A percentile compares a stretch with the other conserved stretches of the same genome.
phyloP scores from a whole-genome alignment of 306 rosid species.

The Lupinus albus region DNA sequence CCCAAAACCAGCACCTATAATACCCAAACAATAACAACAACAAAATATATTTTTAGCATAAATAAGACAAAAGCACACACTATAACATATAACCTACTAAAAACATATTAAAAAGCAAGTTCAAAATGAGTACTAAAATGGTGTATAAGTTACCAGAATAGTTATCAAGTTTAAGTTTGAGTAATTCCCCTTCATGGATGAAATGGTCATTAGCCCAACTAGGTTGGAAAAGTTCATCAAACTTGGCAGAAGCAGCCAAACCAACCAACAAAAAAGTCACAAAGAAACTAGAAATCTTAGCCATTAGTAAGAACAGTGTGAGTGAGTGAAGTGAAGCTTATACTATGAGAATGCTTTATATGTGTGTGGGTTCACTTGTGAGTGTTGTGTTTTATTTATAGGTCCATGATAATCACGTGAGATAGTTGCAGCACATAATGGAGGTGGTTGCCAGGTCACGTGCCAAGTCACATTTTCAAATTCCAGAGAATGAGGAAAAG shows the following conservation, averaged over 20 bases:
- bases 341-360: slow-evolving; percentile 30
- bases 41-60: not conserved
- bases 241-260: slow-evolving; percentile 59
- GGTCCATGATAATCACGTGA: slow-evolving; percentile 15
- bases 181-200: slow-evolving; percentile 67
- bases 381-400: slow-evolving; percentile 58
- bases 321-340: slow-evolving; percentile 38
- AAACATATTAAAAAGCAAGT: not conserved
- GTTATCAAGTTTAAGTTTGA: slow-evolving; percentile 78
- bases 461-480: slow-evolving; percentile 52
- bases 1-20: slow-evolving; percentile 89
- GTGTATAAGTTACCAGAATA: slow-evolving; percentile 61
- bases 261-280: slow-evolving; percentile 54
- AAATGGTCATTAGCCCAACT: slow-evolving; percentile 89
- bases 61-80: not conserved
- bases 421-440: slow-evolving; percentile 25
- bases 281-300: slow-evolving; percentile 41
- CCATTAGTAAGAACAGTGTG: slow-evolving; percentile 24
- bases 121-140: not conserved
- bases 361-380: slow-evolving; percentile 16
- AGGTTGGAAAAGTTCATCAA: slow-evolving; percentile 84
- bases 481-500: slow-evolving; percentile 32
- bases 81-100: not conserved
- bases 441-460: slow-evolving; percentile 41
- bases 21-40: not conserved